Conservation (phyloP, 805 yeast genomes). For the Phaffomyces thermotolerans region DNA sequence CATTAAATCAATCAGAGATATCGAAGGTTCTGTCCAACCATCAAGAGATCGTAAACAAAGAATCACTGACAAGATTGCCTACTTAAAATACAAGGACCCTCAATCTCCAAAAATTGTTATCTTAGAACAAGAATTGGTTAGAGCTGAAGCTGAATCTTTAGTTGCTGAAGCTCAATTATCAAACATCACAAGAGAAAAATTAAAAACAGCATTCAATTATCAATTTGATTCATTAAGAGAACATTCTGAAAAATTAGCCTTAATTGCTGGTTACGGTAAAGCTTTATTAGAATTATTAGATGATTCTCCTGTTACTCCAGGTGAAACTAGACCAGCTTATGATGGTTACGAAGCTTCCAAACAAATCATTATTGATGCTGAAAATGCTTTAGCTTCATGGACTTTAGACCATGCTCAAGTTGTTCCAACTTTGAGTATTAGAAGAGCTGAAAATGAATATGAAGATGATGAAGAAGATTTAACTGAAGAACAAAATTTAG, state of each 20-base stretch:
- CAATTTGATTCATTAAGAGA: slow-evolving; percentile 83
- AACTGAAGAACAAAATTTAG: slow-evolving; percentile 43
- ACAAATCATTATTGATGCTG: slow-evolving; percentile 82
- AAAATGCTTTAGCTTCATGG: slow-evolving; percentile 77
- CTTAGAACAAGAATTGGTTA: slow-evolving; percentile 81
- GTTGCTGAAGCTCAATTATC: slow-evolving; percentile 91
- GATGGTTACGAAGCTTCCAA: slow-evolving; percentile 86
- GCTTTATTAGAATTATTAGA: slow-evolving; percentile 77
- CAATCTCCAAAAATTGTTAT: slow-evolving; percentile 72
- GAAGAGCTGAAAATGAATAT: slow-evolving; percentile 47
- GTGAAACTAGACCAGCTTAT: slow-evolving; percentile 85
- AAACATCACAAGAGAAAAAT: slow-evolving; percentile 80
- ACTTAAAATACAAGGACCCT: slow-evolving; percentile 79
- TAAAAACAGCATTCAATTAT: slow-evolving; percentile 76
- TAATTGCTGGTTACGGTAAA: slow-evolving; percentile 87
- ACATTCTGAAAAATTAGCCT: slow-evolving; percentile 76
- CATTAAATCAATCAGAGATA: slow-evolving; percentile 72
- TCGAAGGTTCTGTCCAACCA: slow-evolving; percentile 84
- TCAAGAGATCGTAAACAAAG: slow-evolving; percentile 81
- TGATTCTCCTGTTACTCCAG: slow-evolving; percentile 82
- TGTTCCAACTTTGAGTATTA: slow-evolving; percentile 70
- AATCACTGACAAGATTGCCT: slow-evolving; percentile 79
- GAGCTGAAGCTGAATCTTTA: slow-evolving; percentile 87
- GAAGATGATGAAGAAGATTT: slow-evolving; percentile 42
- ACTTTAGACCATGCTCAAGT: slow-evolving; percentile 78